Base-by-base conservation (phyloP, 75 land plant species). In the Cryptomeria japonica region DNA sequence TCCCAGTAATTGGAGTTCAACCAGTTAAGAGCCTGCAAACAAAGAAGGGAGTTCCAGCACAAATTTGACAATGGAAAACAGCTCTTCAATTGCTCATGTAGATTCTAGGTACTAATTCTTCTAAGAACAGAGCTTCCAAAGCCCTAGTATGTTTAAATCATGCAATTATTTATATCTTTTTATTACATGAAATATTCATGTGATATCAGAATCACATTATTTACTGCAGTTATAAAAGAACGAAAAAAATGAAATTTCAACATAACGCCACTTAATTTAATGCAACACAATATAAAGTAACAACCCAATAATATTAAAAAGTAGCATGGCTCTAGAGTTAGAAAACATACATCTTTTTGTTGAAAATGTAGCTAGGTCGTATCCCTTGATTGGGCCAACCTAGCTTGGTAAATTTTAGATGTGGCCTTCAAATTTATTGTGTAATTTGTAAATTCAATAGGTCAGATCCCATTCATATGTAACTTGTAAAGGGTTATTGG, bases 1-100 rank as follows among this genome's bases (percentile, higher is more conserved):
- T 97, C 94, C 99, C 98, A 97, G 85, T 97, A 97, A 86, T 93
- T 87, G 41, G 88, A 86, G 75, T 93, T 93, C 88, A 97, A 87
- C 98, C 98, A 97, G 68, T 92, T 89, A 36, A 97, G 88, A 55
- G 97, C 99, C 99, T 97, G 94, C 64, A 89, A 88, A 80, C 22
- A 77, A 77, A 77, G 28, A 80, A 22, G 0, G 15, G 42, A 80
- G 22, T 19, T 42, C 11, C 28, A 42, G 42, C 19, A 77, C 80
- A 77, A 77, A 0, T 37, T 77, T 77, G 37, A 37, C 80, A 36
- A 36, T 16, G 80, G 70, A 77, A 37, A 77, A 77, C 37, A 37
- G 78, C 36, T 79, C 42, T 15, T 80, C 42, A 79, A 79, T 6
- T 80, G n/a, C 25, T 42, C 38, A 80, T 80, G 83, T 2, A 42